Conservation (phyloP, 208 protist species). For the Leishmania gerbilli region DNA sequence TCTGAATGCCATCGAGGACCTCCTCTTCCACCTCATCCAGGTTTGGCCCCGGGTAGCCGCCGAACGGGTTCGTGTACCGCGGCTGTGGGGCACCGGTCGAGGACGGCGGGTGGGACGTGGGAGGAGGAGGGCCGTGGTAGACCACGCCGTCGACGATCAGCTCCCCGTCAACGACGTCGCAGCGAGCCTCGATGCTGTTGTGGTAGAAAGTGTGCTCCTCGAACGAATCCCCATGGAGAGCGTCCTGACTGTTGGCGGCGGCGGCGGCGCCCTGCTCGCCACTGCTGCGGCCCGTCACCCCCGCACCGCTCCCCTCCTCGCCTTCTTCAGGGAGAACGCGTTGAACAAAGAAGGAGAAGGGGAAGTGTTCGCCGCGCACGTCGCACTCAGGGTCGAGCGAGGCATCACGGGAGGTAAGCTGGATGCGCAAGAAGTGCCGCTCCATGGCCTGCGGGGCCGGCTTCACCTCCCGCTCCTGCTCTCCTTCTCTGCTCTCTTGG, state of each 20-base stretch:
- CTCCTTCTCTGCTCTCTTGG: background rate
- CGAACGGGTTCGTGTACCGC: conserved; percentile 65
- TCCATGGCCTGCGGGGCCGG: conserved; percentile 30
- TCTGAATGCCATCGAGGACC: conserved; percentile 78
- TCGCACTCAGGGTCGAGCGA: conserved; percentile 88
- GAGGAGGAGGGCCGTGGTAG: conserved; percentile 48
- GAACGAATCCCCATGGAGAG: conserved; percentile 14
- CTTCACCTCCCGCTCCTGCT: background rate
- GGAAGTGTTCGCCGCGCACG: conserved; percentile 84
- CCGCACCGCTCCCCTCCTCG: background rate
- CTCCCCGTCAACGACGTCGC: conserved; percentile 84
- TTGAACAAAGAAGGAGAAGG: conserved; percentile 86
- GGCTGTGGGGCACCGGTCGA: conserved; percentile 18
- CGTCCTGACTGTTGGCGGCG: background rate
- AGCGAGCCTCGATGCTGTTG: conserved; percentile 73
- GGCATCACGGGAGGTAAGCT: conserved; percentile 79
- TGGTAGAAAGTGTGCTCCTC: conserved; percentile 58
- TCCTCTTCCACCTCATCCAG: conserved; percentile 84
- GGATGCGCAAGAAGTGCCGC: conserved; percentile 73
- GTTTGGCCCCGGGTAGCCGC: conserved; percentile 75
- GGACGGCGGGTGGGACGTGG: background rate
- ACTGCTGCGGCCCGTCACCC: background rate
- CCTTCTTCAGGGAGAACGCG: conserved; percentile 13
- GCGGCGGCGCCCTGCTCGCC: background rate
- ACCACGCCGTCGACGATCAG: conserved; percentile 72